Base-by-base conservation (phyloP, 768 basidiomycete species). In the Russula emetica region DNA sequence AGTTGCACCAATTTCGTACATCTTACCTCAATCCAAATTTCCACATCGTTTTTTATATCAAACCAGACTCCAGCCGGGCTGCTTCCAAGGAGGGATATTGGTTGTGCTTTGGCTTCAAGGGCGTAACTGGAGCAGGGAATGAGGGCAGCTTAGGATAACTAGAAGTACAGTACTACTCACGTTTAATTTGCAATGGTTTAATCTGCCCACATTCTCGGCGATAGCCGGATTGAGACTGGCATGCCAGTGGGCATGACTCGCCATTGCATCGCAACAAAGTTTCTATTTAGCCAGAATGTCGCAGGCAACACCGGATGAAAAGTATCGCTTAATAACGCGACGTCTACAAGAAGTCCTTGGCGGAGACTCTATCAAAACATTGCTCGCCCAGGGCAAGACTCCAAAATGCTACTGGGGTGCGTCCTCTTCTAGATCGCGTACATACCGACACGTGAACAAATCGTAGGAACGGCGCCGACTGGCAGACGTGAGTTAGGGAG, bases 371-470 rank as follows among this genome's bases (percentile, higher is more conserved):
- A 88, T 99, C 75, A 90, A 92, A 74, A 78, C 82, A 38, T 86
- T 94, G 62, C 78, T 98, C 26, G 79, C 81, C 8, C 87, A 95
- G 72, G 92, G 87, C 20, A 79, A 85, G 71, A 74, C 85, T 16
- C 85, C 87, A 16, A 93, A 88, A 74, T 85, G 86, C 71, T 98
- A 98, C 84, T 98, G 92, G 92, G 95, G 94, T 87, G 70, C 62
- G 86, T 80, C 69, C 24, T 10, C 7, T n/a, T 54, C 42, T 52
- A 38, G 38, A 56, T 36, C 40, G 13, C 42, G n/a, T 68, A 30
- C 40, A 49, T 45, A 7, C n/a, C 18, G 40, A 28, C 28, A 47
- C 24, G 22, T 61, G 18, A 58, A 32, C 38, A 47, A 34, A 66
- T 26, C 11, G 3, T 38, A 97, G 96, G 96, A 55, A 88, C 92